Evolutionary conservation across 805 yeast genomes (phyloP).

Genomic region (Ogataea haglerorum): DNA sequence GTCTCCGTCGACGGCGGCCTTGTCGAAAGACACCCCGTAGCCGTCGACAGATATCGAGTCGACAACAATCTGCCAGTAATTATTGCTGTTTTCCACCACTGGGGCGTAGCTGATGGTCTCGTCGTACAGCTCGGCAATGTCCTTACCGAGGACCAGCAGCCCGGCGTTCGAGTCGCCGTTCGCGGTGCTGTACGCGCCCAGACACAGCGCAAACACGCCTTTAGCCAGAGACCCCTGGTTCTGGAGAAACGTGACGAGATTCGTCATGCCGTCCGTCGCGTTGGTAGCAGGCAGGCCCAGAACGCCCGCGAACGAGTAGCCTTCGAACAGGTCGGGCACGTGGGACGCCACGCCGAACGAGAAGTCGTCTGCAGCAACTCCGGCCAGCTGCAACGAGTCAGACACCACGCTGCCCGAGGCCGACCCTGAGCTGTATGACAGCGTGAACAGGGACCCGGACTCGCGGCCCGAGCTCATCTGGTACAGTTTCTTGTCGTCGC

Average conservation of each 20-base stretch:
- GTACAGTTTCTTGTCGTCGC: slow-evolving; percentile 34
- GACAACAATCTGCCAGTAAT: slow-evolving; percentile 53
- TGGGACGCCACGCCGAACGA: slow-evolving; percentile 50
- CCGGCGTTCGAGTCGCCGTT: slow-evolving; percentile 34
- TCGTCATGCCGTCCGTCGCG: slow-evolving; percentile 33
- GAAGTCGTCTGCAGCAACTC: slow-evolving; percentile 37
- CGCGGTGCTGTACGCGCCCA: slow-evolving; percentile 34
- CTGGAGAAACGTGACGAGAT: slow-evolving; percentile 40
- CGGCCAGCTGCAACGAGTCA: slow-evolving; percentile 37
- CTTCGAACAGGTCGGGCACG: slow-evolving; percentile 52
- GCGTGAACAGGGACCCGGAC: slow-evolving; percentile 36
- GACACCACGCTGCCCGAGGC: slow-evolving; percentile 48
- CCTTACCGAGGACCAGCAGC: slow-evolving; percentile 42
- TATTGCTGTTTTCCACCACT: slow-evolving; percentile 30
- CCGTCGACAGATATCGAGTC: slow-evolving; percentile 37
- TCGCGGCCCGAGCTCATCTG: slow-evolving; percentile 22
- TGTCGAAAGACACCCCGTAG: slow-evolving; percentile 31
- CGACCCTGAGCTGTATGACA: slow-evolving; percentile 51
- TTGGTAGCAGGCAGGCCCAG: slow-evolving; percentile 54
- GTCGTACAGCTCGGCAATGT: slow-evolving; percentile 34
- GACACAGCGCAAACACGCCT: slow-evolving; percentile 43
- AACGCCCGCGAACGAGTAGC: slow-evolving; percentile 56
- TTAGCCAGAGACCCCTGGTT: slow-evolving; percentile 33
- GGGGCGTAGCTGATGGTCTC: slow-evolving; percentile 42
- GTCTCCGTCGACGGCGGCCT: slow-evolving; percentile 18